phyloP scores from a whole-genome alignment of 331 rosid genomes.

The Quercus phellos region DNA sequence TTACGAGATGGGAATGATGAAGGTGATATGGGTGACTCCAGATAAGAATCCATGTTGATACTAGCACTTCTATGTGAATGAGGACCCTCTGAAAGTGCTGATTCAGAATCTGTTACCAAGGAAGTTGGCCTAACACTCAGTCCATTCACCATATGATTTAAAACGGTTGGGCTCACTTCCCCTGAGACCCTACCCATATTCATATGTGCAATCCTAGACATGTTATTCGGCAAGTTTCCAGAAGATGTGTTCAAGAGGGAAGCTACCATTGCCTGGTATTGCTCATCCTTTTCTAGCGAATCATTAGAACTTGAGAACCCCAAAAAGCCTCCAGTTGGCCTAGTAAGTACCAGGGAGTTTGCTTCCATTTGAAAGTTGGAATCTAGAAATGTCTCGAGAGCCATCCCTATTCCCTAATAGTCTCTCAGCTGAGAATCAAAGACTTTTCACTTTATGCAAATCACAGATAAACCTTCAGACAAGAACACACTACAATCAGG shows the following conservation, averaged over 20 bases:
- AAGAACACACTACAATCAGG: background rate
- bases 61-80: background rate
- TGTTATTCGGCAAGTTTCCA: background rate
- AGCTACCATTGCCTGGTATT: conserved; percentile 17
- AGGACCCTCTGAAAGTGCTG: background rate
- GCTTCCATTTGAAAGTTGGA: conserved; percentile 4
- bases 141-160: background rate
- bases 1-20: background rate
- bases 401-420: background rate
- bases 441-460: background rate
- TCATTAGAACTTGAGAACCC: conserved; percentile 14
- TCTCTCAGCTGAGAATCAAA: background rate
- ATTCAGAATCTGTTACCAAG: background rate
- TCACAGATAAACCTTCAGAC: background rate
- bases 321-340: conserved; percentile 3
- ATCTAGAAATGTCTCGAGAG: conserved; percentile 15
- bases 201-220: background rate
- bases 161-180: background rate
- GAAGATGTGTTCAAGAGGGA: conserved; percentile 7
- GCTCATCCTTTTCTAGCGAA: conserved; percentile 7
- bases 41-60: background rate
- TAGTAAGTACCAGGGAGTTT: background rate
- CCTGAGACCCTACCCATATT: conserved; percentile 3
- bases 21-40: background rate
- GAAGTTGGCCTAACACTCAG: conserved; percentile 2